Conservation (phyloP, 768 basidiomycete genomes). For the Lyophyllum semitale region DNA sequence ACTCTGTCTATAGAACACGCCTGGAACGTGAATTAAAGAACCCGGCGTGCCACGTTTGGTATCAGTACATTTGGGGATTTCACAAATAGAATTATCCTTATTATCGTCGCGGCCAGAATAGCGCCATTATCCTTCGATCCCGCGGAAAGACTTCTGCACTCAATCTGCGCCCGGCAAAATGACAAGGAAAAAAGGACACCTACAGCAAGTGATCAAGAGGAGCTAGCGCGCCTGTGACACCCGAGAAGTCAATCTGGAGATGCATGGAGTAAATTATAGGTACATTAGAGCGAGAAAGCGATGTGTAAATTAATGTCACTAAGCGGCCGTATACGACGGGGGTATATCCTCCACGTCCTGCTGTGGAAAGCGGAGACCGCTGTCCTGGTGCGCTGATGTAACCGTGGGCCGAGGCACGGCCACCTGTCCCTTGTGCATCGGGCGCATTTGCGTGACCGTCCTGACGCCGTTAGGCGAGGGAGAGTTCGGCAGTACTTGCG, state of each 20-base stretch:
- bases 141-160: no score
- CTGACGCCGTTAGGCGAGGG: neutral
- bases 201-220: no score
- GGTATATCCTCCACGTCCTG: neutral
- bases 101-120: no score
- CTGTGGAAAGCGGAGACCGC: slow-evolving; percentile 4
- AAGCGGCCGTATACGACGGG: neutral
- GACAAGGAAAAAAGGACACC: no score
- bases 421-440: neutral
- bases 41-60: no score
- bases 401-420: neutral
- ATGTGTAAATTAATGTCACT: neutral
- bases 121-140: no score
- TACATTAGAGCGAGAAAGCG: neutral
- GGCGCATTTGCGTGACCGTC: neutral
- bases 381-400: slow-evolving; percentile 7
- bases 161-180: no score
- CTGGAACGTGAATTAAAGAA: no score
- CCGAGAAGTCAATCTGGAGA: neutral
- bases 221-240: neutral
- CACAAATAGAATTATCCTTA: no score
- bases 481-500: neutral
- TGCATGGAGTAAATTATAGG: neutral
- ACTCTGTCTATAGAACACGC: no score
- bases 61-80: no score